phyloP scores from a whole-genome alignment of 2,329 filamentous ascomycete genomes.

The Aspergillus sergii region DNA sequence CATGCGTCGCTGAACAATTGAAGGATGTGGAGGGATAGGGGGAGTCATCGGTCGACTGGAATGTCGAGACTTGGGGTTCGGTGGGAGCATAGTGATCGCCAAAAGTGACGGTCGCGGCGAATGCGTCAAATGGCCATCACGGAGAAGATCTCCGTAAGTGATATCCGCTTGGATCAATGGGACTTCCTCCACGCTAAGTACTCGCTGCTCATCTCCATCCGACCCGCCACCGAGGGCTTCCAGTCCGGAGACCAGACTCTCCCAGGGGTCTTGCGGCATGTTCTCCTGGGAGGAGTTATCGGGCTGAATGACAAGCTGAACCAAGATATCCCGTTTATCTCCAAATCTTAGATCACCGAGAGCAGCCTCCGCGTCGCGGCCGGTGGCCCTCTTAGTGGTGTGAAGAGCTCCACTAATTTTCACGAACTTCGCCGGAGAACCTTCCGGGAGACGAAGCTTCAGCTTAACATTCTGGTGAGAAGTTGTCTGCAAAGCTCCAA shows the following conservation, averaged over 20 bases:
- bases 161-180: slow-evolving; percentile 94
- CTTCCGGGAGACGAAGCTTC: slow-evolving; percentile 89
- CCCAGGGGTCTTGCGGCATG: slow-evolving; percentile 92
- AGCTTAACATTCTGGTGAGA: slow-evolving; percentile 99
- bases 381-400: slow-evolving; percentile 93
- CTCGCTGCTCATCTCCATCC: slow-evolving; percentile 82
- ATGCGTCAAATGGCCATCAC: slow-evolving; percentile 83
- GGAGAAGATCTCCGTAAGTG: slow-evolving; percentile 87
- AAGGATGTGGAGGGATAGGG: slow-evolving; percentile 91
- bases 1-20: slow-evolving; percentile 95
- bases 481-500: slow-evolving; percentile 86
- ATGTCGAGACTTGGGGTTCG: slow-evolving; percentile 65
- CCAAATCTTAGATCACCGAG: slow-evolving; percentile 92
- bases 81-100: slow-evolving; percentile 89
- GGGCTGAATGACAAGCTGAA: slow-evolving; percentile 88
- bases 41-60: slow-evolving; percentile 60
- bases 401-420: slow-evolving; percentile 97
- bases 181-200: slow-evolving; percentile 87
- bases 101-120: slow-evolving; percentile 86
- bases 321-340: slow-evolving; percentile 90
- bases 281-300: slow-evolving; percentile 82
- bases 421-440: slow-evolving; percentile 95
- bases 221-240: slow-evolving; percentile 88
- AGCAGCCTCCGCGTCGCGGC: slow-evolving; percentile 88
- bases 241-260: slow-evolving; percentile 91